Base-by-base conservation (phyloP, 2,329 filamentous ascomycete species). In the Epichloe amarillans region DNA sequence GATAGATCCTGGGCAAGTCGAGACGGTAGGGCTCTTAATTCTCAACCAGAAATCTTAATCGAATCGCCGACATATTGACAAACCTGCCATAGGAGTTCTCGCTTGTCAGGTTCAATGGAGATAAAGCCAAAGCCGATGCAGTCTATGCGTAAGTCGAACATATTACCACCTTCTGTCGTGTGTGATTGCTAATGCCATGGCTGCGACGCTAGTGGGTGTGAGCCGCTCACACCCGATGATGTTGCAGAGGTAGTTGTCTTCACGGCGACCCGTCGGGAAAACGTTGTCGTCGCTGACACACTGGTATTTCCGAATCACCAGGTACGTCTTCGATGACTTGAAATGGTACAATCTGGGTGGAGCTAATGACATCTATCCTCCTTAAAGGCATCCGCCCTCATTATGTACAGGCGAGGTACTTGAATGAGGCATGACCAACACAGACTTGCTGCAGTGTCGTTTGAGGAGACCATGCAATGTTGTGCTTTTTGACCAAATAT, bases 221-320 rank as follows among this genome's bases (percentile, higher is more conserved):
- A 94, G 57, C 89, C 90, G 40, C 73, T 96, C 58, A 95, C 88
- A 0, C 86, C 86, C 0, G 87, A 93, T 47, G 90, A 96, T 62
- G 89, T 96, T 62, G 90, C 90, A 12, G 90, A 96, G 70, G 76
- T 94, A 33, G 75, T 95, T 36, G 89, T 96, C 7, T 96, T 95
- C 63, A 76, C 85, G 2, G 88, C 86, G 4, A 84, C 85, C 3
- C 79, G 90, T 60, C 80, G 84, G 58, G 88, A 95, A 70, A 96
- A 96, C 64, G 88, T 95, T 5, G 88, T 95, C 19, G 69, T 96
- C 58, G 90, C 90, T 19, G 90, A 96, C 68, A 85, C 87, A 5
- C 69, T 96, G 54, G 73, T 96, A 49, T 95, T 85, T 68, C 90
- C 90, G 5, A 93, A 84, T 61, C 89, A 95, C 64, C 90, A 96